These are phyloP conservation scores for Mortierella sp. DNA, from an alignment of 371 early-diverging fungal genomes.

Conservation along the genomic window DNA sequence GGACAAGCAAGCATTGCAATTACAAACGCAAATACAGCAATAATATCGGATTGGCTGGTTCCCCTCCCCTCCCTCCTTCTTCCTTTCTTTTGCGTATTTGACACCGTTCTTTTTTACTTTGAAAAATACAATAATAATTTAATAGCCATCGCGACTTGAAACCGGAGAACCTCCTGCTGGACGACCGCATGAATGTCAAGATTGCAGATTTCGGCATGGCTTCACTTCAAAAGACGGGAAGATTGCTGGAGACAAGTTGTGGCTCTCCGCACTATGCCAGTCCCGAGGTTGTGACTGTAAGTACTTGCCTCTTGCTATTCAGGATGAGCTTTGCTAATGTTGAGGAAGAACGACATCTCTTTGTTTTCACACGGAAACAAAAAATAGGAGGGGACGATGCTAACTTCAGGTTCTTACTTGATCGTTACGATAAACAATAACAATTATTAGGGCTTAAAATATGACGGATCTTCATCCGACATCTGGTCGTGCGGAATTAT, in stretches of 20 bases:
- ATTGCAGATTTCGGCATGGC: conserved; percentile 94
- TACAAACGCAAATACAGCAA: background rate
- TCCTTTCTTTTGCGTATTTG: background rate
- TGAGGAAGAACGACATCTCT: background rate
- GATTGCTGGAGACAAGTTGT: conserved; percentile 85
- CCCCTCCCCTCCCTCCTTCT: background rate
- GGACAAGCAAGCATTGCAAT: background rate
- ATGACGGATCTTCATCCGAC: conserved; percentile 90
- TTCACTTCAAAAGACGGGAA: conserved; percentile 77
- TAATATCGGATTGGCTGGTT: too few relatives aligned
- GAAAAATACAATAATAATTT: background rate
- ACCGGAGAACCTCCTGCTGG: conserved; percentile 95
- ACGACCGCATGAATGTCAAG: conserved; percentile 84
- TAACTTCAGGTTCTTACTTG: background rate
- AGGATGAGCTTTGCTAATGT: background rate
- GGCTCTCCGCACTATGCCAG: conserved; percentile 95
- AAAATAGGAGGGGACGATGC: background rate
- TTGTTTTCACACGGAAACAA: background rate
- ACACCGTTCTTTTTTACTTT: background rate
- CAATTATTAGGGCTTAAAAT: conserved; percentile 68
- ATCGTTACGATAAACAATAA: background rate
- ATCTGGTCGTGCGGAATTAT: conserved; percentile 96
- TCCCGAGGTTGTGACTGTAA: conserved; percentile 88
- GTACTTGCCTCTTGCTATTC: background rate
- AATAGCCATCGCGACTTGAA: conserved; percentile 97